Base-by-base conservation (phyloP, 1,284 basidiomycete species). In the Irpex lacteus region DNA sequence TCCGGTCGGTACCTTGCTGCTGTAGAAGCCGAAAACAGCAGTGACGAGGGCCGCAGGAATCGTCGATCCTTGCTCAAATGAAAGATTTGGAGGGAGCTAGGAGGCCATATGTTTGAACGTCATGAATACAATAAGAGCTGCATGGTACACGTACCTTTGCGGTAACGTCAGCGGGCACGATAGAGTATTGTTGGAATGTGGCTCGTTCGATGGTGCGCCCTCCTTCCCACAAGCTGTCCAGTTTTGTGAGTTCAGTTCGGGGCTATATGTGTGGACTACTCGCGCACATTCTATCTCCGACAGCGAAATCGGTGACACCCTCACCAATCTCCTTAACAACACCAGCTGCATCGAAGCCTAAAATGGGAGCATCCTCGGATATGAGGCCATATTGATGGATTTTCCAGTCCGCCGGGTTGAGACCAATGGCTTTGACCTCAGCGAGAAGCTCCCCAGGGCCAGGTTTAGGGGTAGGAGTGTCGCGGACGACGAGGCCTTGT, bases 341-440 rank as follows among this genome's bases (percentile, higher is more conserved):
- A 5, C 83, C 83, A 8, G 75, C 73, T 21, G 75, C 78, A 67
- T 85, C 84, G n/a, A 70, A 71, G 11, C 87, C 87, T 3, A 84
- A 66, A 8, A 82, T 72, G 1, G 75, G 73, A 0, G 82, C 82
- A 63, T 76, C 82, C 4, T 71, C 63, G 0, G 72, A 52, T 3
- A 75, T 59, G 60, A 68, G 26, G 5, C 19, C 77, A 15, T 67
- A 63, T 38, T 73, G 74, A 11, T 76, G 80, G 6, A 79, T 75
- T 64, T 75, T 77, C 72, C 76, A 78, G 64, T 83, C 81, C 5
- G 78, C 68, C 1, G 80, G 80, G 68, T 40, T 83, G n/a, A 83
- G 68, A 0, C 73, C 76, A 1, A 72, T 68, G 0, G 80, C 72
- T 11, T 73, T 62, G 59, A 80, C 70, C 63, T 80, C 82, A 62